Conservation (phyloP, 495 filamentous ascomycete genomes). For the Cetradonia linearis region DNA sequence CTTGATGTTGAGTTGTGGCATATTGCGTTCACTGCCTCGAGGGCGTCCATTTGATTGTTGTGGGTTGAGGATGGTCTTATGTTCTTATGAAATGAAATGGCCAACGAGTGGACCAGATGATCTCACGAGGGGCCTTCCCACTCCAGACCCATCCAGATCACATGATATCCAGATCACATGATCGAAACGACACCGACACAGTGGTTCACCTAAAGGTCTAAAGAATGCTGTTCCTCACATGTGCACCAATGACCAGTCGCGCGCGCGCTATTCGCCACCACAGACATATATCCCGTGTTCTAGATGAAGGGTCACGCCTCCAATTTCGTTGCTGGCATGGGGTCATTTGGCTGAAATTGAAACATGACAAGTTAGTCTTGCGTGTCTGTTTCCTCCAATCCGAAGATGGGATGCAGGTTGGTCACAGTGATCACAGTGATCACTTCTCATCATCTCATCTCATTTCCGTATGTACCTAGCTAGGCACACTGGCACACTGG, state of each 20-base stretch:
- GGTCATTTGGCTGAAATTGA: not conserved
- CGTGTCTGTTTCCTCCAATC: not conserved
- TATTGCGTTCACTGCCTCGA: too few relatives aligned
- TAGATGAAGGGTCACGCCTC: slow-evolving; percentile 10
- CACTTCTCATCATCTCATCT: slow-evolving; percentile 1
- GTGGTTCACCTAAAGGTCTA: slow-evolving; percentile 7
- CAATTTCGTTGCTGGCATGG: not conserved
- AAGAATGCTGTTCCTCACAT: not conserved
- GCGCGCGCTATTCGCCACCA: slow-evolving; percentile 4
- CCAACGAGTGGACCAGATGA: not conserved
- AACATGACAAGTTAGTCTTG: slow-evolving; percentile 3
- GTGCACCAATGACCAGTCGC: slow-evolving; percentile 9
- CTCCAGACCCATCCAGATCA: not conserved
- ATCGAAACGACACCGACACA: slow-evolving; percentile 18
- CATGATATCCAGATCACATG: slow-evolving; percentile 16
- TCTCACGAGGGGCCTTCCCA: not conserved
- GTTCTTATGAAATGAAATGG: too few relatives aligned
- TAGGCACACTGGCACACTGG: too few relatives aligned
- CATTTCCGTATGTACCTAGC: slow-evolving; percentile 1
- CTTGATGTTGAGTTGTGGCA: not conserved
- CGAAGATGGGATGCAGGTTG: slow-evolving; percentile 5
- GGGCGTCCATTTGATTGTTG: too few relatives aligned
- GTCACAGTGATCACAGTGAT: slow-evolving; percentile 1
- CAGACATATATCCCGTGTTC: slow-evolving; percentile 2
- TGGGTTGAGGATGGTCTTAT: too few relatives aligned